Conservation (phyloP, 2,329 filamentous ascomycete genomes). For the Trichoderma gracile region DNA sequence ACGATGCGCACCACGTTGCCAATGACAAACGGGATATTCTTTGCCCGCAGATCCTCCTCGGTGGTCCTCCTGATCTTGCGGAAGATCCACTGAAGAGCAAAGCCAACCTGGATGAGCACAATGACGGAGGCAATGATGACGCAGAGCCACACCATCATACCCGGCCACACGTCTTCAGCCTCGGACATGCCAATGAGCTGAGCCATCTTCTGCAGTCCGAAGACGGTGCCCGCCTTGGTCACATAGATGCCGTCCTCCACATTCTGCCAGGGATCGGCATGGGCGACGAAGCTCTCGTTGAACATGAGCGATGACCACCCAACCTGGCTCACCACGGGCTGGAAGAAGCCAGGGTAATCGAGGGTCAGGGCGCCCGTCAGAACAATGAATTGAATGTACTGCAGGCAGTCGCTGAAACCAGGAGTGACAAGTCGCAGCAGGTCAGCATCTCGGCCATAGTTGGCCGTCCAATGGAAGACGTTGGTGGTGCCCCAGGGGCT, state of each 20-base stretch:
- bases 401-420: slow-evolving; percentile 92
- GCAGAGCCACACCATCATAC: slow-evolving; percentile 88
- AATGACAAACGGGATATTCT: slow-evolving; percentile 85
- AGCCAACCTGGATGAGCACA: slow-evolving; percentile 72
- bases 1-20: slow-evolving; percentile 81
- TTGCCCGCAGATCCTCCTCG: slow-evolving; percentile 84
- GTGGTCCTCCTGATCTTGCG: slow-evolving; percentile 69
- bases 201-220: slow-evolving; percentile 76
- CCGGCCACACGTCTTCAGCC: slow-evolving; percentile 83
- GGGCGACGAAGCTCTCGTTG: slow-evolving; percentile 82
- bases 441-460: slow-evolving; percentile 93
- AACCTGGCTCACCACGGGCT: slow-evolving; percentile 83
- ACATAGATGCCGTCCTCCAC: slow-evolving; percentile 85
- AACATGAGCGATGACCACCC: slow-evolving; percentile 92
- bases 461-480: slow-evolving; percentile 94
- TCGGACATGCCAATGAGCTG: slow-evolving; percentile 80
- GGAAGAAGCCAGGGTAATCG: slow-evolving; percentile 91
- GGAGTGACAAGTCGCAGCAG: slow-evolving; percentile 89
- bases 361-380: slow-evolving; percentile 85
- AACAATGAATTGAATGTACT: slow-evolving; percentile 92
- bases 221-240: slow-evolving; percentile 75
- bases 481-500: slow-evolving; percentile 94
- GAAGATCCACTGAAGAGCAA: slow-evolving; percentile 73
- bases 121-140: slow-evolving; percentile 70
- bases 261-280: slow-evolving; percentile 64